Base-by-base conservation (phyloP, 139 green algal genomes). In the Auxenochlorella protothecoides region DNA sequence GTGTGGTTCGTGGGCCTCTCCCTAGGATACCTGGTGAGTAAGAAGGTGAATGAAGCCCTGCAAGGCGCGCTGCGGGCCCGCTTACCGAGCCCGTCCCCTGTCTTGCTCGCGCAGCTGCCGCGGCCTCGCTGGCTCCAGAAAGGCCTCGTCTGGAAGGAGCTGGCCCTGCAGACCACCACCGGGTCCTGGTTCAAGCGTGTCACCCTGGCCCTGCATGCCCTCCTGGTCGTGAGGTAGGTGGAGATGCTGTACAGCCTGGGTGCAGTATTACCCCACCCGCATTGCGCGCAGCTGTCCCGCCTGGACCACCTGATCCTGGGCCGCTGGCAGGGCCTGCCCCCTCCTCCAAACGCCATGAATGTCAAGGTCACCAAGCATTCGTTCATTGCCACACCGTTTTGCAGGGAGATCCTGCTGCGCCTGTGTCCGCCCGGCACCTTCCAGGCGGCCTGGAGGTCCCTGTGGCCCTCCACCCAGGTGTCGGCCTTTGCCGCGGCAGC, bases 371-470 rank as follows among this genome's bases (percentile, higher is more conserved):
- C 53, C 27, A 44, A 44, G 27, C 27, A 44, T 44, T 44, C 27
- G 27, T 4, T 54, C 66, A n/a, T 73, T 4, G 56, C 10, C 15
- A 69, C 54, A 59, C 61, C 16, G 60, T 75, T 66, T 5, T 71
- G 66, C 83, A 90, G 88, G 83, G 85, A 93, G 64, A 61, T 92
- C 0, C 94, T 89, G 90, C 80, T 78, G 56, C 70, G 80, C 52
- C 88, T 83, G 56, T 88, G 77, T 8, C 63, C 74, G 6, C 82
- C 80, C 5, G 89, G 89, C n/a, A 93, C 89, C 5, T 87, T 89
- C 62, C 78, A 83, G 9, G 74, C 67, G 2, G 78, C 92, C 4
- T 61, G 75, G 12, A 66, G 74, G 8, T 81, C 84, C 2, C 16
- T 85, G 5, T 69, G 75, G 61, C 55, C 59, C 51, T 80, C 68